Percentiles rank a stretch among this genome's conserved stretches.
Evolutionary conservation across 805 yeast species (phyloP).

Genomic region (Starmerella floris): DNA sequence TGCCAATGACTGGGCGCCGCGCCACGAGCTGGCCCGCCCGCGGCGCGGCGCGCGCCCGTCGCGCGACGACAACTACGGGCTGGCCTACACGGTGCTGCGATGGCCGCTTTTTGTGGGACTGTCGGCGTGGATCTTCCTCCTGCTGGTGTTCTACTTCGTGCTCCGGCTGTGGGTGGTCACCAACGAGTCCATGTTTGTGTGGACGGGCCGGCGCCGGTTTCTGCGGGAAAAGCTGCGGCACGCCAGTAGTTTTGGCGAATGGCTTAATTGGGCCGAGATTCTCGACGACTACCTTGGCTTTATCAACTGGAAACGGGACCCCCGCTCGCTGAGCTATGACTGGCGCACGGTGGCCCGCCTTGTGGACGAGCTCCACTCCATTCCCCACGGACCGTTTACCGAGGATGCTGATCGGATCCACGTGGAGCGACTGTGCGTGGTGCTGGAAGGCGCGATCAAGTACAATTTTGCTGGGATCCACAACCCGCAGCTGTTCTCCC

Average conservation of each 20-base stretch:
- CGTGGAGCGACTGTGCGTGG: conserved; percentile 37
- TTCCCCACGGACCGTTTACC: conserved; percentile 23
- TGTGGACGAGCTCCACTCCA: conserved; percentile 31
- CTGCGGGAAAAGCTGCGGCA: conserved; percentile 39
- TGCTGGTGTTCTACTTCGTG: conserved; percentile 38
- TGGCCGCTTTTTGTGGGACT: conserved; percentile 52
- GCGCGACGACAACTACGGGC: conserved; percentile 24
- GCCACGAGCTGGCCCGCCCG: conserved; percentile 1
- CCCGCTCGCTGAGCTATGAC: conserved; percentile 55
- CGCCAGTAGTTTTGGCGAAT: conserved; percentile 44
- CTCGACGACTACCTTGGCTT: conserved; percentile 46
- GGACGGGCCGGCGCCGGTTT: conserved; percentile 44
- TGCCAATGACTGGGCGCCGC: conserved; percentile 21
- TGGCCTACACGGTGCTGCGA: conserved; percentile 39
- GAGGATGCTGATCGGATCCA: conserved; percentile 17
- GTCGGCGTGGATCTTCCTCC: conserved; percentile 39
- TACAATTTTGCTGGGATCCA: conserved; percentile 70
- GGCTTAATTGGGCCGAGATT: conserved; percentile 44
- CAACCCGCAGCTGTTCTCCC: conserved; percentile 56
- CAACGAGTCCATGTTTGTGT: conserved; percentile 45
- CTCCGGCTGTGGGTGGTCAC: conserved; percentile 50
- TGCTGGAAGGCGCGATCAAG: conserved; percentile 54
- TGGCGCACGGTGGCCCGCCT: conserved; percentile 44
- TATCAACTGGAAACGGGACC: conserved; percentile 51
- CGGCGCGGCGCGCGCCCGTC: conserved; percentile 7